Evolutionary conservation across 2,329 filamentous ascomycete genomes (phyloP).

Genomic region (Talaromyces sp.): DNA sequence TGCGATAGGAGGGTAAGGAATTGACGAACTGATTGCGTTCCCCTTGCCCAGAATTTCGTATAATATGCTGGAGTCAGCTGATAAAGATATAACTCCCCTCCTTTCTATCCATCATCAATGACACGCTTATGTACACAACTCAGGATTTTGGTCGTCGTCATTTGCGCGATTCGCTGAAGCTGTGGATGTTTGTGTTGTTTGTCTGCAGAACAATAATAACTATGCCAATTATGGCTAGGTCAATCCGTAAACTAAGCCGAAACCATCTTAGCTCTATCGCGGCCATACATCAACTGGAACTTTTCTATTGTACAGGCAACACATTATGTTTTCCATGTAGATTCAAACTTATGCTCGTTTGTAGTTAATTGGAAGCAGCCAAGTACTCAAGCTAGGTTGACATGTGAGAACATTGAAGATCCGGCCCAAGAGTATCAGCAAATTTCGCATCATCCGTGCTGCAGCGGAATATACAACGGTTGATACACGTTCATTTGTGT

Average conservation of each 20-base stretch:
- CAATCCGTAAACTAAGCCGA: background rate
- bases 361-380: background rate
- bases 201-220: background rate
- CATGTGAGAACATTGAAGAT: background rate
- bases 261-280: background rate
- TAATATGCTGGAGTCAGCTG: background rate
- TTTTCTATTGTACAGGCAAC: background rate
- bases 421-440: background rate
- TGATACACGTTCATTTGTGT: background rate
- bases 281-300: too few relatives aligned
- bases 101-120: background rate
- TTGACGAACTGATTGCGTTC: background rate
- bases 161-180: background rate
- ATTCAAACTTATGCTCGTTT: background rate
- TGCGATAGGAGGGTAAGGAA: background rate
- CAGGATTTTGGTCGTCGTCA: background rate
- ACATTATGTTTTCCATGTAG: background rate
- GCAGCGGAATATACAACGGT: background rate
- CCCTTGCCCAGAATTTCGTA: background rate
- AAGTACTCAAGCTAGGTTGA: background rate
- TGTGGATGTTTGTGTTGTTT: constrained; percentile 6
- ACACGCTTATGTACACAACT: background rate
- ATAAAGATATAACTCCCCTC: background rate
- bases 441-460: background rate
- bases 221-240: background rate